Base-by-base conservation (phyloP, 768 basidiomycete species). In the Tricholoma sp. region DNA sequence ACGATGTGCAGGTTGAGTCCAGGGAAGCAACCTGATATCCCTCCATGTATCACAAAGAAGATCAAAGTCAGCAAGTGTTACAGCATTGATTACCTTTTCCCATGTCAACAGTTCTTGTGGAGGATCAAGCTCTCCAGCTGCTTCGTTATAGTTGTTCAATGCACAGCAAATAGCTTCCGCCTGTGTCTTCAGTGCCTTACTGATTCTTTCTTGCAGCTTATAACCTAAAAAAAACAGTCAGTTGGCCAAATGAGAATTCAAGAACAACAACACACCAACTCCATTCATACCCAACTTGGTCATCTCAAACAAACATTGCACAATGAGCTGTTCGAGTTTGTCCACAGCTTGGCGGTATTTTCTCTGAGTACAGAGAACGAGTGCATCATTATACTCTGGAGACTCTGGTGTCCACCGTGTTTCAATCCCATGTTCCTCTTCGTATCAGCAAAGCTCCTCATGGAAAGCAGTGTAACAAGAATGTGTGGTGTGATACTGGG, bases 131-230 rank as follows among this genome's bases (percentile, higher is more conserved):
- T 32, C 1, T 15, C 0, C 49, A 4, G 72, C 73, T 4, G 61
- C 59, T 8, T 45, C 48, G 37, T 76, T 76, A 59, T 74, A 76
- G 24, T 53, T 37, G 0, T 63, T 55, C 0, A 75, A 58, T 0
- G 72, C 71, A 31, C 50, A 63, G 33, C 53, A 56, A 41, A 76
- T 73, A 2, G 75, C 70, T 33, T 64, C 58, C 2, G 66, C 66
- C 1, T 69, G 58, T 10, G 53, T 53, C 51, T 69, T 62, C 2
- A 76, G 55, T 1, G 70, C 67, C 56, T 74, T 70, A 0, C 66
- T 66, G 11, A 76, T 72, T 47, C 71, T 62, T 10, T 64, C 62
- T 2, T 67, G 63, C 53, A 72, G 58, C 33, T 68, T 68, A 56
- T 76, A 76, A 0, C 70, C 74, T 75, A 8, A 12, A 45, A 45